phyloP scores from a whole-genome alignment of 2,329 filamentous ascomycete genomes.

The Raffaelea albimanens region DNA sequence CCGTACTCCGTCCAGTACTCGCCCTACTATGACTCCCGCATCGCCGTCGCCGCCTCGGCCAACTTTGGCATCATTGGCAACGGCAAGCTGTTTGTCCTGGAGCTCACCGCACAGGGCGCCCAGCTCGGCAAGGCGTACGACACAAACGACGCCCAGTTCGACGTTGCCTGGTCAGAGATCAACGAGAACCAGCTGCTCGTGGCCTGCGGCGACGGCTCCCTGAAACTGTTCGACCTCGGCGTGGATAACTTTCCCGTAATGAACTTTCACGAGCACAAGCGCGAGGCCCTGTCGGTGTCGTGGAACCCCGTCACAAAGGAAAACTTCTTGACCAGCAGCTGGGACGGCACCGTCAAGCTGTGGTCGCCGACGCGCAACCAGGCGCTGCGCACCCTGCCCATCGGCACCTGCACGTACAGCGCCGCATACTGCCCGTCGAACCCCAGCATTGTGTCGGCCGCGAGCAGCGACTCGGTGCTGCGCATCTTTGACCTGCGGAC shows the following conservation, averaged over 20 bases:
- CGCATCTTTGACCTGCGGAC: conserved; percentile 88
- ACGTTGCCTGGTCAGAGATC: conserved; percentile 88
- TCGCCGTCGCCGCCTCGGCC: conserved; percentile 81
- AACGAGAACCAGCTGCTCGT: conserved; percentile 91
- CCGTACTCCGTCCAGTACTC: conserved; percentile 98
- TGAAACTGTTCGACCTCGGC: conserved; percentile 86
- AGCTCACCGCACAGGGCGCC: conserved; percentile 74
- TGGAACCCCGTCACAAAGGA: conserved; percentile 92
- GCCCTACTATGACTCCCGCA: conserved; percentile 90
- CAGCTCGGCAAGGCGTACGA: conserved; percentile 87
- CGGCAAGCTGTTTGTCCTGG: conserved; percentile 77
- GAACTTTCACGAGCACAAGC: conserved; percentile 86
- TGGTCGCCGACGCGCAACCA: conserved; percentile 74
- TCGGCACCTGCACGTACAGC: conserved; percentile 90
- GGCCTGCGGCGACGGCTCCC: conserved; percentile 83
- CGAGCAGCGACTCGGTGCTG: conserved; percentile 80
- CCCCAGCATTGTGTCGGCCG: conserved; percentile 75
- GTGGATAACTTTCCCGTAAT: conserved; percentile 78
- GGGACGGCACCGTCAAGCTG: conserved; percentile 94
- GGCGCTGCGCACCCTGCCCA: conserved; percentile 77
- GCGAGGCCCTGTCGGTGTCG: conserved; percentile 84
- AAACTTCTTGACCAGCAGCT: conserved; percentile 81
- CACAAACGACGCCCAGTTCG: conserved; percentile 94
- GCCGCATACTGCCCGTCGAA: conserved; percentile 85
- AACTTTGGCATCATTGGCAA: conserved; percentile 98